phyloP scores from a whole-genome alignment of 2,329 filamentous ascomycete genomes.

The Fusarium floridanum region DNA sequence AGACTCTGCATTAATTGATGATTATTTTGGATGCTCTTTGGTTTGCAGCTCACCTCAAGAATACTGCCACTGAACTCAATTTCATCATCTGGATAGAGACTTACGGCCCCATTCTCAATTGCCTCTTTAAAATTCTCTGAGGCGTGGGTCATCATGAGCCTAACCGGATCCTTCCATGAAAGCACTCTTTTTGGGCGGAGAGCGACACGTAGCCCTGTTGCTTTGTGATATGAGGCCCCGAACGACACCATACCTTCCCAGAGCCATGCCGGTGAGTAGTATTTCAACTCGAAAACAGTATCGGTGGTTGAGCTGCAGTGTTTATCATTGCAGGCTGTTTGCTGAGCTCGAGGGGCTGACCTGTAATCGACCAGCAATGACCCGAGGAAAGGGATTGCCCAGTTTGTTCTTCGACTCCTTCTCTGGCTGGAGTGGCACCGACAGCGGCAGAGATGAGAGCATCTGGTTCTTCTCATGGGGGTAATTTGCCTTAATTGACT shows the following conservation, averaged over 20 bases:
- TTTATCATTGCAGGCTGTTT: neutral
- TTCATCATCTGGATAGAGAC: neutral
- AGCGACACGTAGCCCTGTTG: neutral
- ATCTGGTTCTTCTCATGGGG: neutral
- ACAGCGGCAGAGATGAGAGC: neutral
- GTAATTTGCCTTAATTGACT: neutral
- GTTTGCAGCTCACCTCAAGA: neutral
- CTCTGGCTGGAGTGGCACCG: neutral
- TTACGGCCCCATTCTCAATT: too few relatives aligned
- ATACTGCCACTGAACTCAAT: neutral
- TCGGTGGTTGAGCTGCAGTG: neutral
- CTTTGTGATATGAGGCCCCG: neutral
- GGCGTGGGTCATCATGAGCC: too few relatives aligned
- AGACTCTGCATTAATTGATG: neutral
- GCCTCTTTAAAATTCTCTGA: too few relatives aligned
- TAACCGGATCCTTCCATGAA: fast-evolving
- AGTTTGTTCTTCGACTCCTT: neutral
- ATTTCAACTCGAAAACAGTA: neutral
- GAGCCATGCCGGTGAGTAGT: neutral
- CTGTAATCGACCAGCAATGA: neutral
- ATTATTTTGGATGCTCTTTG: neutral
- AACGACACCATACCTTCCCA: constrained; percentile 4
- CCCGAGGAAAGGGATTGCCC: neutral
- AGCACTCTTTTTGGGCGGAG: neutral
- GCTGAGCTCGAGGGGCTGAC: neutral